Percentiles rank a stretch among this genome's conserved stretches.
These are phyloP conservation scores for Acacia pycnantha DNA, from an alignment of 331 rosid species.

Conservation along the genomic window DNA sequence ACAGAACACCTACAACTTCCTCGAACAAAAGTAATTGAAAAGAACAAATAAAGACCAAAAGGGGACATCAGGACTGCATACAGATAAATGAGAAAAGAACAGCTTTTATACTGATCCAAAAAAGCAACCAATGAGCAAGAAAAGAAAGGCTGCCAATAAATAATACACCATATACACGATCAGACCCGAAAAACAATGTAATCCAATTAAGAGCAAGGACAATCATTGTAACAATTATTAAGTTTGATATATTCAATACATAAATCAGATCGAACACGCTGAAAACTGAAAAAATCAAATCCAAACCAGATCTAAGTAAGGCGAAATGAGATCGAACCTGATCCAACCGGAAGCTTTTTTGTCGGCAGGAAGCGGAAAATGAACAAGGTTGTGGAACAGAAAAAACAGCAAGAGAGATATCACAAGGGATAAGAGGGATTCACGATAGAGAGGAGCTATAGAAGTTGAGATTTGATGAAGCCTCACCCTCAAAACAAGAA, in stretches of 20 bases:
- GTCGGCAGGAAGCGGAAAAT: constrained; percentile 28
- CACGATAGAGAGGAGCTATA: constrained; percentile 25
- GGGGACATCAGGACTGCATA: not conserved
- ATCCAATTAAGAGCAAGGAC: not conserved
- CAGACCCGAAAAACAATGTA: not conserved
- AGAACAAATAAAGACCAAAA: not conserved
- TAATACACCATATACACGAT: not conserved
- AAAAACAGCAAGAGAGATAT: not conserved
- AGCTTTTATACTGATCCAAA: not conserved
- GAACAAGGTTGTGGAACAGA: constrained; percentile 12
- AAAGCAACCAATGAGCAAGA: constrained; percentile 18
- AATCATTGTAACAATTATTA: not conserved
- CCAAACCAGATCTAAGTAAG: constrained; percentile 45
- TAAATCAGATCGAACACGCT: constrained; percentile 29
- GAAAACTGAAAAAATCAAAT: not conserved
- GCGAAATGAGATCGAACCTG: constrained; percentile 38
- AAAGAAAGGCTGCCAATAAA: not conserved
- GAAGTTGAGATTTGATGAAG: constrained; percentile 20
- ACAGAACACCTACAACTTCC: not conserved
- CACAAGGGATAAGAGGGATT: not conserved
- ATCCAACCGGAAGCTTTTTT: constrained; percentile 23
- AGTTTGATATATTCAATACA: not conserved
- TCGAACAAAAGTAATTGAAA: not conserved
- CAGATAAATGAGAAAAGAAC: constrained; percentile 5
- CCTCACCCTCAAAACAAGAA: not conserved